Conservation (phyloP, 1,284 basidiomycete genomes). For the Heliocybe sulcata region DNA sequence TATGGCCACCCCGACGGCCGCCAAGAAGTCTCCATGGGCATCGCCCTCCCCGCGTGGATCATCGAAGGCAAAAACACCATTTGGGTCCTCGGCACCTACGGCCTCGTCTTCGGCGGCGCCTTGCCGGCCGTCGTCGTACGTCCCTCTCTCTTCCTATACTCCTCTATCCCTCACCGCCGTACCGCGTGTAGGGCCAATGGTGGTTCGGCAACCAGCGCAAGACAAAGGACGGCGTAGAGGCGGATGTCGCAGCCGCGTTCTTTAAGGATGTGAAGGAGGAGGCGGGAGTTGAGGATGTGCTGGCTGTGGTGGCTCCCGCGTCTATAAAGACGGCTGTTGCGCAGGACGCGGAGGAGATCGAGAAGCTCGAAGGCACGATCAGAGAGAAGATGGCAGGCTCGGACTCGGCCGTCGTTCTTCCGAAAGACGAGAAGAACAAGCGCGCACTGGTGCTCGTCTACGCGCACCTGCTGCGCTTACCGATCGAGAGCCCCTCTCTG, state of each 20-base stretch:
- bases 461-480: constrained; percentile 79
- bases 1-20: constrained; percentile 97
- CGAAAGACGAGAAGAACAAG: constrained; percentile 22
- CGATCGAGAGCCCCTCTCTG: constrained; percentile 49
- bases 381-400: constrained; percentile 32
- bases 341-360: constrained; percentile 35
- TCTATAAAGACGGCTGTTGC: constrained; percentile 12
- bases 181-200: constrained; percentile 76
- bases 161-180: constrained; percentile 22
- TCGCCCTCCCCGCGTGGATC: constrained; percentile 94
- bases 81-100: constrained; percentile 88
- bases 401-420: constrained; percentile 1
- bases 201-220: constrained; percentile 92
- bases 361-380: constrained; percentile 53
- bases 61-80: constrained; percentile 89
- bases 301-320: constrained; percentile 70
- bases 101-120: constrained; percentile 78
- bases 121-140: constrained; percentile 78
- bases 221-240: constrained; percentile 91
- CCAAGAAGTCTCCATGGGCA: constrained; percentile 92
- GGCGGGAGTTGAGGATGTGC: constrained; percentile 67
- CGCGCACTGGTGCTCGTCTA: constrained; percentile 75
- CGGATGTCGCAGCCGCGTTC: constrained; percentile 80
- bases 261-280: constrained; percentile 87
- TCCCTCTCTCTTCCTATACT: constrained; percentile 23